Conservation (phyloP, 1,284 basidiomycete genomes). For the Malassezia japonica region DNA sequence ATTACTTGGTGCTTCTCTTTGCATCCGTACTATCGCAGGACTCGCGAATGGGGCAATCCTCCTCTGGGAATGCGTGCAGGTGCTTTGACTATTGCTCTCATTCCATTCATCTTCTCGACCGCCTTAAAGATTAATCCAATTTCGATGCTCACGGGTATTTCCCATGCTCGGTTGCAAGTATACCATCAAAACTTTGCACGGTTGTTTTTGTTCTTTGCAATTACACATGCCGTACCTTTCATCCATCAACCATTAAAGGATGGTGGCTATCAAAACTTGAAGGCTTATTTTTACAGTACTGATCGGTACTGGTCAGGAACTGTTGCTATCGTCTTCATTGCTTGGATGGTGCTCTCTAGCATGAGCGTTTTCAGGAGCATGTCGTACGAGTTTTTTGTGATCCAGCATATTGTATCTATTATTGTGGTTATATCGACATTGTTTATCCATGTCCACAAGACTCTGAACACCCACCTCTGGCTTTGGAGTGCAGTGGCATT, state of each 20-base stretch:
- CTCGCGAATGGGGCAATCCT: conserved; percentile 28
- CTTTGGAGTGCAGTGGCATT: conserved; percentile 12
- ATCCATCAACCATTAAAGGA: conserved; percentile 29
- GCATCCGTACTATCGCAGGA: conserved; percentile 30
- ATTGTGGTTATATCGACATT: conserved; percentile 27
- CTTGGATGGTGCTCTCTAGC: conserved; percentile 30
- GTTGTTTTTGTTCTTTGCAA: conserved; percentile 33
- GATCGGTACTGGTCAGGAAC: conserved; percentile 32
- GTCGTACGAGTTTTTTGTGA: conserved; percentile 42
- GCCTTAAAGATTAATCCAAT: conserved; percentile 40
- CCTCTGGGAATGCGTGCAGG: conserved; percentile 34
- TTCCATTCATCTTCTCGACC: conserved; percentile 35
- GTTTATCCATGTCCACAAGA: conserved; percentile 12
- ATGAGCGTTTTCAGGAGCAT: conserved; percentile 25
- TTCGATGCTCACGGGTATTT: conserved; percentile 29
- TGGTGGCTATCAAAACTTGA: conserved; percentile 21
- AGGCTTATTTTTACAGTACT: conserved; percentile 16
- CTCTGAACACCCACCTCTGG: not conserved
- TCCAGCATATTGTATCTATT: conserved; percentile 30
- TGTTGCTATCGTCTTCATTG: conserved; percentile 26
- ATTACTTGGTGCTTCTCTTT: conserved; percentile 25
- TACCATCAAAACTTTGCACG: conserved; percentile 41
- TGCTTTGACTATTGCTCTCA: conserved; percentile 32
- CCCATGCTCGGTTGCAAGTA: conserved; percentile 35
- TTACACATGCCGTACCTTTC: conserved; percentile 39